Evolutionary conservation across 768 basidiomycete species (phyloP), one percentile per base, ranked within the genome.

Genomic region (Termitomyces sp.): DNA sequence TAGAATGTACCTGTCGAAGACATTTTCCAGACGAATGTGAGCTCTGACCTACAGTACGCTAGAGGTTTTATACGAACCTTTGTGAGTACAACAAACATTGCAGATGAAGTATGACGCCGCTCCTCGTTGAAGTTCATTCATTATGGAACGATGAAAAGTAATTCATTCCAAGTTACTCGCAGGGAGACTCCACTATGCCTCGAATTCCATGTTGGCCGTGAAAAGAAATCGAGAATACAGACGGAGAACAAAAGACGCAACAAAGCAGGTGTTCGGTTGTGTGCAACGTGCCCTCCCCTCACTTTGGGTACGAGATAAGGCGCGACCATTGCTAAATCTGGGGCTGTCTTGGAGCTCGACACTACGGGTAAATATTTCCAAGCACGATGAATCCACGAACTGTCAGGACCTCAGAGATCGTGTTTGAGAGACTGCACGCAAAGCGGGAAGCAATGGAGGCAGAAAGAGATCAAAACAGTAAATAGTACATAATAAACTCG

Each of bases 1-100:
- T 32, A 33, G 59, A 16, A 65, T 58, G 8, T 62, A 70, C 71
- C 68, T 56, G 61, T 64, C 49, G 65, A 62, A 33, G 66, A 62
- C 68, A 71, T 70, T 59, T 40, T 61, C 42, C 35, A 42, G 48
- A 42, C 15, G 52, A 39, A n/a, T 52, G 46, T 57, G 38, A 60
- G 58, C 40, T 50, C 50, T 68, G 39, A 35, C 48, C 42, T 35
- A 18, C 28, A 55, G 36, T 12, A 18, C 28, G 28, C 28, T 50
- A 12, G 57, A 52, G 45, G n/a, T 55, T 65, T 66, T 68, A 68
- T 68, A 64, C 44, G 38, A 20, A 51, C 57, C 36, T 44, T 18
- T 33, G 18, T 1, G 12, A 56, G 38, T 32, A 35, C 40, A 58
- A 33, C 50, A n/a, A 45, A 13, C 54, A 57, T 59, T 59, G 59